Percentiles rank a stretch among this genome's conserved stretches.
phyloP scores from a whole-genome alignment of 306 rosid genomes.

The Fagus sylvatica region DNA sequence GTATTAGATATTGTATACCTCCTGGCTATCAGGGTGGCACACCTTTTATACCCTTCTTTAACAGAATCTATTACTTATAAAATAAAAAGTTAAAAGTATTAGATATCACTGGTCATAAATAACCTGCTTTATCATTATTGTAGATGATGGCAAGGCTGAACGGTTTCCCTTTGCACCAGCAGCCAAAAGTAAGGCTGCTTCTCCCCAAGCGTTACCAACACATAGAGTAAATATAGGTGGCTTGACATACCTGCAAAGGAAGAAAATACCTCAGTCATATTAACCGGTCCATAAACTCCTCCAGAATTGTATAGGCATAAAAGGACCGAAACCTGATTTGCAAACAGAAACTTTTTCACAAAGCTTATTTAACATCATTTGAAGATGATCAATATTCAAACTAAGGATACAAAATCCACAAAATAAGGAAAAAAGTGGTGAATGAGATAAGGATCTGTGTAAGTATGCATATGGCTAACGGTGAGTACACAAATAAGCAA shows the following conservation, averaged over 20 bases:
- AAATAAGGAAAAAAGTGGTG: background rate
- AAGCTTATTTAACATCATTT: background rate
- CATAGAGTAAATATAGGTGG: slow-evolving; percentile 93
- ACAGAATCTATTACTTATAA: too few species aligned
- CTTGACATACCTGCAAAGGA: slow-evolving; percentile 62
- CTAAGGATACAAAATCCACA: background rate
- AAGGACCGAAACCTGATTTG: background rate
- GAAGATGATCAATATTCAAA: too few species aligned
- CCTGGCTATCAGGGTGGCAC: too few species aligned
- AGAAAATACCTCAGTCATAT: slow-evolving; percentile 22
- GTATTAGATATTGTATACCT: slow-evolving; percentile 1
- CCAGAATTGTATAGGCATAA: background rate
- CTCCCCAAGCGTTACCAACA: slow-evolving; percentile 99
- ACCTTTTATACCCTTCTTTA: too few species aligned
- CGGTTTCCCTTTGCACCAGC: slow-evolving; percentile 96
- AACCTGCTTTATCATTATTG: slow-evolving; percentile 97
- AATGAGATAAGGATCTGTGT: background rate
- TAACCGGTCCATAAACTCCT: background rate
- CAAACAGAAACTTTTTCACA: background rate
- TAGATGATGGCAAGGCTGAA: slow-evolving; percentile 90
- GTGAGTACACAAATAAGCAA: background rate
- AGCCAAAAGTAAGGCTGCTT: slow-evolving; percentile 97
- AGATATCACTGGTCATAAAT: slow-evolving; percentile 4
- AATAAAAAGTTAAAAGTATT: background rate
- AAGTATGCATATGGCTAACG: background rate